Evolutionary conservation across 2,329 filamentous ascomycete genomes (phyloP).

Genomic region (Madurella fahalii): DNA sequence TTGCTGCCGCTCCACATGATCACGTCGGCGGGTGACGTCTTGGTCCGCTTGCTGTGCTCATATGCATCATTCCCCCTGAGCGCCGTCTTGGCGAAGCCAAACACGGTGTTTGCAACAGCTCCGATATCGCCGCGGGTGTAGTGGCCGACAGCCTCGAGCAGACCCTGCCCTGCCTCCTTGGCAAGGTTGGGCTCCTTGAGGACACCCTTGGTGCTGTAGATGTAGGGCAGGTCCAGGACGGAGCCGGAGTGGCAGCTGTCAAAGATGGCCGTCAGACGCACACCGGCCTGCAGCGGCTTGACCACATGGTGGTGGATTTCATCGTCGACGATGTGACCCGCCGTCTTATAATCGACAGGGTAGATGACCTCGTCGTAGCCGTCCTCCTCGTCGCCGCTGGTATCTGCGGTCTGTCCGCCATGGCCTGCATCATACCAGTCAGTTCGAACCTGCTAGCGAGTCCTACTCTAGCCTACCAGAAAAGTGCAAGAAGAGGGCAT

Average conservation of each 20-base stretch:
- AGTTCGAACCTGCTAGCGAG: background rate
- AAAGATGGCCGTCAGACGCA: conserved; percentile 78
- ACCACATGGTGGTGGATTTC: conserved; percentile 79
- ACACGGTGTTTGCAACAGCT: conserved; percentile 74
- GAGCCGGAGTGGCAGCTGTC: conserved; percentile 79
- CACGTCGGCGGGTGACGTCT: conserved; percentile 91
- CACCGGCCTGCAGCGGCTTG: conserved; percentile 70
- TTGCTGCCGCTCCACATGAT: conserved; percentile 98
- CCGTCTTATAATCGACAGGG: conserved; percentile 65
- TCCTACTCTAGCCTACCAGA: conserved; percentile 46
- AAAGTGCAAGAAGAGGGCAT: conserved; percentile 74
- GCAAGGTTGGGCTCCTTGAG: conserved; percentile 78
- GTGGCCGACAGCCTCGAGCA: conserved; percentile 67
- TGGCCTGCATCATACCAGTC: conserved; percentile 49
- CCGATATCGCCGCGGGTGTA: conserved; percentile 82
- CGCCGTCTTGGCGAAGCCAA: conserved; percentile 83
- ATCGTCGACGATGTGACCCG: conserved; percentile 74
- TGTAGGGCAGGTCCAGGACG: conserved; percentile 71
- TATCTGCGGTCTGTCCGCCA: conserved; percentile 69
- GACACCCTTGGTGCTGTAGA: conserved; percentile 75
- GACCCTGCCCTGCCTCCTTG: conserved; percentile 71
- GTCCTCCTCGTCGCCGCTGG: conserved; percentile 73
- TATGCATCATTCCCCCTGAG: conserved; percentile 74
- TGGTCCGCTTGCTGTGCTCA: conserved; percentile 77
- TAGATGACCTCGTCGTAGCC: conserved; percentile 77